Base-by-base conservation (phyloP, 495 filamentous ascomycete species). In the Podospora australis region DNA sequence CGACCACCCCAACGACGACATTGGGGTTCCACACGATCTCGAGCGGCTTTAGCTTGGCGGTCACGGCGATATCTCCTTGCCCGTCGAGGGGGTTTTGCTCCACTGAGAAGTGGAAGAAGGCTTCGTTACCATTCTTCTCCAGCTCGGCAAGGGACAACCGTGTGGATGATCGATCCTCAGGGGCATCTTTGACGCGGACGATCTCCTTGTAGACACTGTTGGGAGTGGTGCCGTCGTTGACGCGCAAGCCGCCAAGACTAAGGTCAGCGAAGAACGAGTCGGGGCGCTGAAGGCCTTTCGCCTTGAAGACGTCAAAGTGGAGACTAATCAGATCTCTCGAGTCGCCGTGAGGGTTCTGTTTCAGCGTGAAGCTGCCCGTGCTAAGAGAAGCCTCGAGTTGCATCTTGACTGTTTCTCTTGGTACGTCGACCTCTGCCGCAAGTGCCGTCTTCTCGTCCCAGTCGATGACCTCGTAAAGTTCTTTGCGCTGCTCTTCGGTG, bases 1-100 rank as follows among this genome's bases (percentile, higher is more conserved):
- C 86, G 43, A 82, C 86, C 23, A 96, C 81, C 38, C 89, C 89
- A 19, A 95, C 81, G 2, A 97, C 69, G 54, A 97, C 95, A 49
- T 80, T 83, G 13, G 92, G 92, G 59, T 98, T 98, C 70, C 95
- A 97, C 36, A 97, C 86, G 43, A 98, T 86, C 68, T 97, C 94
- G 49, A 97, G 84, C 57, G 88, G 90, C 68, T 94, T 96, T 44
- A 97, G 69, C 66, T 95, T 95, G 50, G 90, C 81, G 8, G 84
- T 95, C 14, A 98, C 71, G 4, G 88, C 87, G 6, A 91, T 81
- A 55, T 98, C 92, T 14, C 91, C 89, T 53, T 88, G 86, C 5
- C 82, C 89, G 60, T 98, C 90, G 8, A 98, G 75, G 0, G 92
- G 92, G 54, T 97, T 95, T 56, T 96, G 85, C 72, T 98, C 92